phyloP scores from a whole-genome alignment of 2,329 filamentous ascomycete species.

The Fusarium virguliforme region DNA sequence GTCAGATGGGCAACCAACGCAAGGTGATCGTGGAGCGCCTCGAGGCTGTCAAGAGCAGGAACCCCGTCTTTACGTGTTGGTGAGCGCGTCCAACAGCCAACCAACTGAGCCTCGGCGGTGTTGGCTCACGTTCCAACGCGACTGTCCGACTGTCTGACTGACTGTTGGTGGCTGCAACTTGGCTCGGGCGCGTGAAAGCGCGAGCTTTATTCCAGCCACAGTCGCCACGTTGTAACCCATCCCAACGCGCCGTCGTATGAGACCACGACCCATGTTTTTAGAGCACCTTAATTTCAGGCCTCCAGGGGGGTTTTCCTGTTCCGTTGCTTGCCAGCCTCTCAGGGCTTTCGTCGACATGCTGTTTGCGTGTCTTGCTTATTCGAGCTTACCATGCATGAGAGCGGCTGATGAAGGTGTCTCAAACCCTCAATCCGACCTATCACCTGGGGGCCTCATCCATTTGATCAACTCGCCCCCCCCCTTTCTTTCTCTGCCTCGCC shows the following conservation, averaged over 20 bases:
- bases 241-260: slow-evolving; percentile 16
- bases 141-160: background rate
- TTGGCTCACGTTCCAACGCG: slow-evolving; percentile 9
- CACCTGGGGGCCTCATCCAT: slow-evolving; percentile 3
- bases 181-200: slow-evolving; percentile 7
- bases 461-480: slow-evolving; percentile 3
- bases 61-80: slow-evolving; percentile 98
- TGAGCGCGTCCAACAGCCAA: slow-evolving; percentile 59
- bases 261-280: slow-evolving; percentile 20
- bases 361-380: slow-evolving; percentile 37
- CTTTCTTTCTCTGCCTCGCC: background rate
- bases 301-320: slow-evolving; percentile 26
- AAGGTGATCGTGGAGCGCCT: slow-evolving; percentile 98
- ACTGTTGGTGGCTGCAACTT: slow-evolving; percentile 7
- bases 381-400: slow-evolving; percentile 40
- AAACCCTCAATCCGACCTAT: slow-evolving; percentile 4
- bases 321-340: slow-evolving; percentile 18
- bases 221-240: slow-evolving; percentile 23
- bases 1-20: slow-evolving; percentile 90
- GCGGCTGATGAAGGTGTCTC: slow-evolving; percentile 24
- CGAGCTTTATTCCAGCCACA: slow-evolving; percentile 15
- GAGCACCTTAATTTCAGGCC: slow-evolving; percentile 23
- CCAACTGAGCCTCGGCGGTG: slow-evolving; percentile 1
- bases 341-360: slow-evolving; percentile 17
- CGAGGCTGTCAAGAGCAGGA: slow-evolving; percentile 94